Evolutionary conservation across 129 eudicot species (phyloP), one percentile per base, ranked within the genome.

Genomic region (Rutidosis leptorrhynchoides): DNA sequence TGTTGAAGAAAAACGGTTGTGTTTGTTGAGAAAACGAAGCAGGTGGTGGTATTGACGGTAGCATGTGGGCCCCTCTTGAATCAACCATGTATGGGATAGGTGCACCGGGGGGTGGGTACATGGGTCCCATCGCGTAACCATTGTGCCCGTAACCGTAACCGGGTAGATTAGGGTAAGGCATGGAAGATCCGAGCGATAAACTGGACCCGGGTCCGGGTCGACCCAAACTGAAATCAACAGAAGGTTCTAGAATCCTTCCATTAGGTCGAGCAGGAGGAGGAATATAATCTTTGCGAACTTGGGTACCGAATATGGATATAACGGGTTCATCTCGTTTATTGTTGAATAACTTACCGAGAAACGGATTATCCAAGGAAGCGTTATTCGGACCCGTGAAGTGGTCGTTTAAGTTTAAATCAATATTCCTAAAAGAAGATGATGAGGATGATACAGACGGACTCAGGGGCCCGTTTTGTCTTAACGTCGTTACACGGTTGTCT

Each of bases 371-470:
- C 3, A 77, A 76, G 11, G 74, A 80, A 16, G 75, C 21, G 45
- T 87, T 86, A 30, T 74, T 82, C 61, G 71, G 67, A 68, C 22
- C 19, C n/a, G 64, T 73, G 16, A 88, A 89, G 52, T 81, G 78
- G 61, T 82, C 95, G 65, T 86, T 93, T 49, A 93, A 78, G 65
- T 85, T 93, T 49, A 93, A 81, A 79, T 85, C 84, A 55, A 86
- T 60, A 74, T 78, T 83, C 68, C 69, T 88, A 56, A 37, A 49
- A 1, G 85, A 35, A 23, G 95, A 80, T 37, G 97, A 76, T 27
- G 87, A 80, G 0, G 89, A 82, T 9, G 88, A 81, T 69, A 60
- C 79, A 62, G 91, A 75, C 14, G 67, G 82, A 56, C 75, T 76
- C 14, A 48, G 81, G 32, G 72, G 81, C 40, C 82, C 81, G 22